Percentiles rank a stretch among this genome's conserved stretches.
These are phyloP conservation scores for Cicer pinnatifidum DNA, from an alignment of 306 rosid genomes.

Conservation along the genomic window DNA sequence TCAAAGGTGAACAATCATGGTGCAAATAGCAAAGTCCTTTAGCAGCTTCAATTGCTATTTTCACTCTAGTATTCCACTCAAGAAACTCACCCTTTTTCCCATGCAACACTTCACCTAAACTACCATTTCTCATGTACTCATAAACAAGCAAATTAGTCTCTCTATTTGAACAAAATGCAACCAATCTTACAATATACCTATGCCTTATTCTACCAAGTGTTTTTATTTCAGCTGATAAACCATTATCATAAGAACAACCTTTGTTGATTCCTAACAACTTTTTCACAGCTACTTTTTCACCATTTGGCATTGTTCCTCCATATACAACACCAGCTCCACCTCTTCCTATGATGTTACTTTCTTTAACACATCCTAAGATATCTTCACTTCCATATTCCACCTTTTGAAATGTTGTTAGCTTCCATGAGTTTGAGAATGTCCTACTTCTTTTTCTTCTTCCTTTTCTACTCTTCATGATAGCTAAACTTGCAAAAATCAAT, in stretches of 20 bases:
- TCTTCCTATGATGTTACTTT: constrained; percentile 77
- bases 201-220: constrained; percentile 87
- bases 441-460: constrained; percentile 61
- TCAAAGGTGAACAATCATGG: constrained; percentile 88
- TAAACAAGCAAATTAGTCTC: constrained; percentile 83
- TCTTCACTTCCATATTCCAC: constrained; percentile 76
- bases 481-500: constrained; percentile 66
- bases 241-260: constrained; percentile 87
- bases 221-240: constrained; percentile 78
- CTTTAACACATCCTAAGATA: constrained; percentile 73
- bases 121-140: constrained; percentile 91
- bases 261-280: constrained; percentile 72
- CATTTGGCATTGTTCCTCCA: constrained; percentile 75
- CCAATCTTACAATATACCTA: constrained; percentile 80
- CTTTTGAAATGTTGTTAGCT: constrained; percentile 82
- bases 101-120: constrained; percentile 83
- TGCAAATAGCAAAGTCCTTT: constrained; percentile 88
- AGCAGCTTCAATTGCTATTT: constrained; percentile 88
- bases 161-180: constrained; percentile 77
- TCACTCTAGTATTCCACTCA: constrained; percentile 77
- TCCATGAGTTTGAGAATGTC: constrained; percentile 63
- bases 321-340: constrained; percentile 97
- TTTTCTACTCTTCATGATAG: constrained; percentile 67
- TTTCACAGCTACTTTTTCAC: constrained; percentile 85
- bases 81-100: constrained; percentile 80